Conservation (phyloP, 1,284 basidiomycete genomes). For the Schizophyllum commune region DNA sequence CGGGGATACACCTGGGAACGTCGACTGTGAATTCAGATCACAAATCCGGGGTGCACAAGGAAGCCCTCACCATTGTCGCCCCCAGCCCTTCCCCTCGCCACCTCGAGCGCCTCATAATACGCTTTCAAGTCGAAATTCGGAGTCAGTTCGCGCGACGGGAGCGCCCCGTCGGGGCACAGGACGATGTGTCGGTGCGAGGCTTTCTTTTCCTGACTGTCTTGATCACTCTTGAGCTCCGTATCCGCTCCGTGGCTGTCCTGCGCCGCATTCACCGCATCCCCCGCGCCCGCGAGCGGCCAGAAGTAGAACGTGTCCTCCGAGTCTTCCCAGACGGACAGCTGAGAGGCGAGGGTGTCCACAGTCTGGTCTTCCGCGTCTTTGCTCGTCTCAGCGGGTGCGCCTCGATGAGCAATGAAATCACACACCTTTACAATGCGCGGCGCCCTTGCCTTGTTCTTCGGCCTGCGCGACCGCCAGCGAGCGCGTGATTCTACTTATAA, state of each 20-base stretch:
- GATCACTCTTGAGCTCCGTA: background rate
- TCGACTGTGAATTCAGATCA: constrained; percentile 14
- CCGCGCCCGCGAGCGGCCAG: constrained; percentile 30
- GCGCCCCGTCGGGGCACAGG: constrained; percentile 31
- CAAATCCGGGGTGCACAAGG: no score
- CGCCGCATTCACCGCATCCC: constrained; percentile 27
- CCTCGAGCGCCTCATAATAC: constrained; percentile 40
- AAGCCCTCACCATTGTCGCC: no score
- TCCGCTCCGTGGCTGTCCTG: constrained; percentile 23
- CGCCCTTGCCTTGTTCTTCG: no score
- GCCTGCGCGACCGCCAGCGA: constrained; percentile 25
- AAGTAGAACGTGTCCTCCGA: constrained; percentile 66
- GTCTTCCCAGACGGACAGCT: constrained; percentile 41
- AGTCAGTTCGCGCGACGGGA: constrained; percentile 36
- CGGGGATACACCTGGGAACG: no score
- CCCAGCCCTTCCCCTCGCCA: constrained; percentile 19
- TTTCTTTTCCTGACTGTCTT: background rate
- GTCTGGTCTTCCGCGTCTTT: no score
- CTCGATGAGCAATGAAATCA: no score
- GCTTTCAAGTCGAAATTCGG: constrained; percentile 47
- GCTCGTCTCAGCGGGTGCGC: no score
- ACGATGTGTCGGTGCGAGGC: constrained; percentile 41
- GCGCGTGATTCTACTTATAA: constrained; percentile 30
- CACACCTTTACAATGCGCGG: no score
- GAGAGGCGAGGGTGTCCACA: constrained; percentile 5